Base-by-base conservation (phyloP, 1,139 yeast species). In the Arxiozyma telluris region DNA sequence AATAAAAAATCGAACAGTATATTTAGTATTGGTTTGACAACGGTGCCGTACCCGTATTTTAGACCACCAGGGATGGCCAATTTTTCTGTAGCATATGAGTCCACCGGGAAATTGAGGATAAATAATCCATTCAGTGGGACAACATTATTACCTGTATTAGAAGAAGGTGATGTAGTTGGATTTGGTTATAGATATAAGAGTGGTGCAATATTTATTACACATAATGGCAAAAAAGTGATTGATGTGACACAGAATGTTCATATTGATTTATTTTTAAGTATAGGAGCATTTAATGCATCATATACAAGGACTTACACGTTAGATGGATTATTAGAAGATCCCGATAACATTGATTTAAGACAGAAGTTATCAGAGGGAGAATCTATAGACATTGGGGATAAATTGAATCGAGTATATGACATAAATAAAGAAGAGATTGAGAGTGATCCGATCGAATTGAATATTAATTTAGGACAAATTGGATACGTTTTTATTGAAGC, bases 401-500 rank as follows among this genome's bases (percentile, higher is more conserved):
- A 60, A 47, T 46, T 67, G 30, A 59, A 59, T 27, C 55, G 51
- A 27, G 64, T 63, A 1, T 64, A 62, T 46, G 63, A 66, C 53
- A 58, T 61, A 2, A 51, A 56, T 25, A 53, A 55, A 21, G 59
- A 58, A 25, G 57, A 55, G 11, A 54, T 66, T 8, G 61, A 58
- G 15, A 60, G 68, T 41, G 70, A 66, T 53, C 67, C 64, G 51
- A 61, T 69, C 70, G 69, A 83, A 58, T 79, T 93, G 52, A 86
- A 84, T 62, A 91, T 87, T 17, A 93, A 93, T 67, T 72, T 93
- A 55, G 98, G 98, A 1, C 96, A 90, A 66, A 73, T 83, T 50
- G 98, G 98, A 1, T 93, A 83, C 71, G 96, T 93, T 1, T 91
- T 87, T 75, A 88, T 93, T 55, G 98, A 93, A 69, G 98, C 97